Percentiles rank a stretch among this genome's conserved stretches.
Conservation (phyloP, 2,329 filamentous ascomycete species). For the Penicillium hordei region DNA sequence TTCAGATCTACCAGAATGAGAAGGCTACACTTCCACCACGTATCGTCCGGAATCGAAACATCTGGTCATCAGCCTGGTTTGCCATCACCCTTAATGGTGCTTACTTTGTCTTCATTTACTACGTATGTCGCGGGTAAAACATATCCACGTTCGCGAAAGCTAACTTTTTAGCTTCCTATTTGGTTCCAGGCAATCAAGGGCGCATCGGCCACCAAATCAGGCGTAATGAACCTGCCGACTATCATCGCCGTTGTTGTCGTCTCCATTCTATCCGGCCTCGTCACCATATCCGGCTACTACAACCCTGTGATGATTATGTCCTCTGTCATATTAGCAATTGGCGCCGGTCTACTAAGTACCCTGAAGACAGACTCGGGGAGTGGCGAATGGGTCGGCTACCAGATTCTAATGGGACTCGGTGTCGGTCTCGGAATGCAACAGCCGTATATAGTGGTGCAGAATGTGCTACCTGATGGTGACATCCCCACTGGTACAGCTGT, state of each 20-base stretch:
- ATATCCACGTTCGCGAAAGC: background rate
- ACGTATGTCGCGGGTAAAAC: background rate
- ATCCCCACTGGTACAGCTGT: slow-evolving; percentile 30
- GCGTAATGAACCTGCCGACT: slow-evolving; percentile 28
- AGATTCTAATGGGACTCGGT: slow-evolving; percentile 29
- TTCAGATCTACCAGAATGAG: slow-evolving; percentile 50
- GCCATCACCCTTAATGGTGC: slow-evolving; percentile 16
- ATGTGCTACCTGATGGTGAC: slow-evolving; percentile 25
- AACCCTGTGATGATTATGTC: slow-evolving; percentile 30
- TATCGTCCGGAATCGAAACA: slow-evolving; percentile 49
- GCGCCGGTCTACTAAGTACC: slow-evolving; percentile 30
- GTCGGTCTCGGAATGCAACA: slow-evolving; percentile 30
- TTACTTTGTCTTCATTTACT: slow-evolving; percentile 20
- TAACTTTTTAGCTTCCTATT: slow-evolving; percentile 25
- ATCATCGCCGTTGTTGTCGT: slow-evolving; percentile 21
- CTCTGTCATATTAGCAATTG: slow-evolving; percentile 24
- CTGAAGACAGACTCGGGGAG: slow-evolving; percentile 19
- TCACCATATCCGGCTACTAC: slow-evolving; percentile 29
- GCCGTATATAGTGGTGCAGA: slow-evolving; percentile 31
- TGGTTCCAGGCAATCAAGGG: slow-evolving; percentile 34
- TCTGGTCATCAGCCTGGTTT: slow-evolving; percentile 35
- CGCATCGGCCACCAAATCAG: slow-evolving; percentile 26
- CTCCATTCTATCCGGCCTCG: slow-evolving; percentile 13
- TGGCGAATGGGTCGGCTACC: slow-evolving; percentile 33
- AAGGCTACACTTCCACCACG: slow-evolving; percentile 53